Base-by-base conservation (phyloP, 2,329 filamentous ascomycete genomes). In the Arthrobotrys musiformis region DNA sequence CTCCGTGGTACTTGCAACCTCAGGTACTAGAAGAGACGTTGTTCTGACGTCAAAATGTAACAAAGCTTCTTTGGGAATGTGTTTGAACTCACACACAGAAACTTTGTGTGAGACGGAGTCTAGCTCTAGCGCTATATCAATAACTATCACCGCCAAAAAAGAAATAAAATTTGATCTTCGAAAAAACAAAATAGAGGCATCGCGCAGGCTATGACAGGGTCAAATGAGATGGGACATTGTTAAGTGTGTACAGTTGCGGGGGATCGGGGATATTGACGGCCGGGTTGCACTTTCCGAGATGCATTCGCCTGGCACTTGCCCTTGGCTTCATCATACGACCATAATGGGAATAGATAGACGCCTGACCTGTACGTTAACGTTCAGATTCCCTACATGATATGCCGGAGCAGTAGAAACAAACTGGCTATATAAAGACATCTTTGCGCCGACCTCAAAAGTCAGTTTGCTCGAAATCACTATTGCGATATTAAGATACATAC, bases 31-130 rank as follows among this genome's bases (percentile, higher is more conserved):
- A 28, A 48, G 62, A 44, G 54, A 48, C 40, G 63, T 63, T 61
- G 70, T 46, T 63, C 70, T 75, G 70, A 75, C 70, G 70, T 75
- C 70, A 69, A 75, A 56, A 62, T 75, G 70, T 75, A 75, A 68
- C 70, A 63, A 69, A 58, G 46, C 28, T 62, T 56, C 63, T 42
- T 50, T 61, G 26, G 60, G 48, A 58, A 19, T 33, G 35, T 35
- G 35, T 70, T 58, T 50, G 35, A 44, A 63, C 40, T 52, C 15
- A 62, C 50, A 33, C n/a, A 48, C 4, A 50, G 54, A 73, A 66
- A 73, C 48, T 35, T 60, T 73, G 50, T 61, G 17, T 50, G 58
- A 48, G 52, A 22, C 40, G 24, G 46, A 15, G 15, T 9, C 9
- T 33, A 58, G 46, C 68, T 72, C n/a, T 11, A 70, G 42, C n/a